Evolutionary conservation across 495 filamentous ascomycete genomes (phyloP).

Genomic region (Amphirosellinia nigrospora): DNA sequence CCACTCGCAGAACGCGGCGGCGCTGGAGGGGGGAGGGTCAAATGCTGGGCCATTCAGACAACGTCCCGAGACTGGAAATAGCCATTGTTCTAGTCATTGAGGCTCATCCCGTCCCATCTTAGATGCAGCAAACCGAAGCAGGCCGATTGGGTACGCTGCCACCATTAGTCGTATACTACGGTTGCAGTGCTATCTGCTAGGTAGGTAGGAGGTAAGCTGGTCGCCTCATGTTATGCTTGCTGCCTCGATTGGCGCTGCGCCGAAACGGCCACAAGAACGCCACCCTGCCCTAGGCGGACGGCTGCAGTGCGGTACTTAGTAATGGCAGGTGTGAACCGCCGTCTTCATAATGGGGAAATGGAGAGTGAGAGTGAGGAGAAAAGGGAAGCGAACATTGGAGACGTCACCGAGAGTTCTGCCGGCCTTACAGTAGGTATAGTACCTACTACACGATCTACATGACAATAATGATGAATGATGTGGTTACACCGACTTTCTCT

Average conservation of each 20-base stretch:
- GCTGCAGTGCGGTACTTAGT: background rate
- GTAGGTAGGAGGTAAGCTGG: background rate
- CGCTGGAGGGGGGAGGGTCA: constrained; percentile 14
- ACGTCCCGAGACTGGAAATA: constrained; percentile 1
- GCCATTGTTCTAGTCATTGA: constrained; percentile 12
- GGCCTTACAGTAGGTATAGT: too few species aligned
- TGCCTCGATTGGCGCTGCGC: constrained; percentile 4
- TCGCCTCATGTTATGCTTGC: constrained; percentile 12
- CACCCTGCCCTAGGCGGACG: constrained; percentile 1
- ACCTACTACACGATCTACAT: too few species aligned
- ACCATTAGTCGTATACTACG: background rate
- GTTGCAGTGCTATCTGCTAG: constrained; percentile 12
- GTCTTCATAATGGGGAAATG: background rate
- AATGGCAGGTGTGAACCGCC: background rate
- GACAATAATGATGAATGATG: constrained; percentile 12
- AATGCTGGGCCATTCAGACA: constrained; percentile 14
- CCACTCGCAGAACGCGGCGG: constrained; percentile 23
- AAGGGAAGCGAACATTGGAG: background rate
- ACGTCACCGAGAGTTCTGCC: constrained; percentile 19
- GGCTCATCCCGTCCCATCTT: constrained; percentile 14
- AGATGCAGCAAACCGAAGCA: constrained; percentile 16
- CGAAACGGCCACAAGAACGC: constrained; percentile 13
- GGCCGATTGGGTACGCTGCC: background rate
- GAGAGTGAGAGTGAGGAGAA: background rate
- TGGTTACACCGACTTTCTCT: constrained; percentile 27